Conservation (phyloP, 2,329 filamentous ascomycete genomes). For the Colletotrichum musicola region DNA sequence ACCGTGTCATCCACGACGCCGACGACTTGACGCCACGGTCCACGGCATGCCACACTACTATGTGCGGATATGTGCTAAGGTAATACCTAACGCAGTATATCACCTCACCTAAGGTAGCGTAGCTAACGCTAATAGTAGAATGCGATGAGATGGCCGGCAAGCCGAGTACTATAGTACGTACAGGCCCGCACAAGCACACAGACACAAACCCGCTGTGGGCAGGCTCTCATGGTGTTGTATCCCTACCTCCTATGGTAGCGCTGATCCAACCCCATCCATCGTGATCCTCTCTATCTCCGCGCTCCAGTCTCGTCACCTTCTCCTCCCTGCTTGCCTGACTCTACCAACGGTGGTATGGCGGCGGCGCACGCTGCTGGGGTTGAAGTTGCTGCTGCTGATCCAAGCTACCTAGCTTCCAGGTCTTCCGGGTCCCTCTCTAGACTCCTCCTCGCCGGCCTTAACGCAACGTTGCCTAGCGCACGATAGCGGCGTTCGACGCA, state of each 20-base stretch:
- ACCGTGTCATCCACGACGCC: neutral
- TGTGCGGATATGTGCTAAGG: too few relatives aligned
- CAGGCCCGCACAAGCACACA: neutral
- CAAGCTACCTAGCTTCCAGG: too few relatives aligned
- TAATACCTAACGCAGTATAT: too few relatives aligned
- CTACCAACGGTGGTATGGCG: neutral
- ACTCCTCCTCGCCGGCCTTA: too few relatives aligned
- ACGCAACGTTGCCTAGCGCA: too few relatives aligned
- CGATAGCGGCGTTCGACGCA: too few relatives aligned
- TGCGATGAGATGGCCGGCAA: too few relatives aligned
- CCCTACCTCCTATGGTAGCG: neutral
- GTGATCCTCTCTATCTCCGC: conserved; percentile 15
- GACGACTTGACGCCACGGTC: neutral
- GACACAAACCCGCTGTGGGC: conserved; percentile 11
- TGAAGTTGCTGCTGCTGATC: too few relatives aligned
- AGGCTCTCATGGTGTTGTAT: conserved; percentile 5
- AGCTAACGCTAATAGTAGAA: too few relatives aligned
- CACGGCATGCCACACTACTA: neutral
- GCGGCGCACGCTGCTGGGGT: neutral
- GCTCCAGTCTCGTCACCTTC: neutral
- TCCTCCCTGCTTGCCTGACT: too few relatives aligned
- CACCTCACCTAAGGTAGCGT: too few relatives aligned
- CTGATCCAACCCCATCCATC: conserved; percentile 28
- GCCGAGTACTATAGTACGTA: neutral
- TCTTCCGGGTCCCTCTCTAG: too few relatives aligned